Conservation (phyloP, 1,139 yeast genomes). For the Candida neerlandica region DNA sequence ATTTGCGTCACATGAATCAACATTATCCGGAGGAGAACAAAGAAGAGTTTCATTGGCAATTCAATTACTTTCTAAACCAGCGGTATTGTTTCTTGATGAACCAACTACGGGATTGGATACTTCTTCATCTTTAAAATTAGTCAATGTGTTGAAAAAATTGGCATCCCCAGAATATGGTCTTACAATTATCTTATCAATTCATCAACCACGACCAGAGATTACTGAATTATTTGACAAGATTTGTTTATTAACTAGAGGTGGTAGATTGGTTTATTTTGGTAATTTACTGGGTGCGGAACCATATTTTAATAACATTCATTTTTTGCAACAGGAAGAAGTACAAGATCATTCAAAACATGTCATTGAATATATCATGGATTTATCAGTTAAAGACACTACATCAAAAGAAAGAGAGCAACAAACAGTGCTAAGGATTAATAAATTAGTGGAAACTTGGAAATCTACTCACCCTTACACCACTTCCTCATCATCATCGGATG, state of each 20-base stretch:
- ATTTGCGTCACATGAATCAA: constrained; percentile 44
- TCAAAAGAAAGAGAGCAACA: constrained; percentile 43
- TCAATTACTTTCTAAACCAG: constrained; percentile 75
- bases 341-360: constrained; percentile 23
- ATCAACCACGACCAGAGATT: constrained; percentile 84
- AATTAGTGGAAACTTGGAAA: constrained; percentile 56
- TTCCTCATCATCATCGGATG: neutral
- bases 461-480: constrained; percentile 8
- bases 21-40: constrained; percentile 82
- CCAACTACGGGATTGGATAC: constrained; percentile 92
- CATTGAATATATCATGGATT: constrained; percentile 68
- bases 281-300: constrained; percentile 42
- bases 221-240: constrained; percentile 65
- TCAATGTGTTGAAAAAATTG: constrained; percentile 60
- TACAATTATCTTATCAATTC: constrained; percentile 74
- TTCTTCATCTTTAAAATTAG: constrained; percentile 66
- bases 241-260: constrained; percentile 71
- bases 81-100: constrained; percentile 77
- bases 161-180: constrained; percentile 58
- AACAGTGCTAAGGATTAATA: constrained; percentile 47
- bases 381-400: constrained; percentile 68
- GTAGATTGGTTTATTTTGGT: constrained; percentile 65
- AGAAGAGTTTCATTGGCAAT: constrained; percentile 77
- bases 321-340: constrained; percentile 20
- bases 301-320: constrained; percentile 47